Conservation (phyloP, 352 stramenopile species). For the Phytopythium chamaehyphon region DNA sequence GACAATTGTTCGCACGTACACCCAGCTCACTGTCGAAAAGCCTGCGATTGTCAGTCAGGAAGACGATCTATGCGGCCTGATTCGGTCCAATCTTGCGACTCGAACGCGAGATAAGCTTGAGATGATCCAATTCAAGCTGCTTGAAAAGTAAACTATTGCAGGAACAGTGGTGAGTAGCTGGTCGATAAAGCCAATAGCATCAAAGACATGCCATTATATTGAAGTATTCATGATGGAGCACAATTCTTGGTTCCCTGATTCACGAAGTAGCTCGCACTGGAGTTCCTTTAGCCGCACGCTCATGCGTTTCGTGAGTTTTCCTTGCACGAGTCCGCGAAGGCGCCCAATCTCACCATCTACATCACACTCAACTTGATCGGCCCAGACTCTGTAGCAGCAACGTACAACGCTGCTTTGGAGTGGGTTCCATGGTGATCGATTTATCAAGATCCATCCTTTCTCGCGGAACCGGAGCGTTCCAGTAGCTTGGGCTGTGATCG, state of each 20-base stretch:
- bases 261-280: background rate
- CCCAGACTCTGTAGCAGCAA: background rate
- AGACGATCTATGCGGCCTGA: too few relatives aligned
- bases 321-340: background rate
- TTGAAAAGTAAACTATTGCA: too few relatives aligned
- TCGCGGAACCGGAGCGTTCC: background rate
- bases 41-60: too few relatives aligned
- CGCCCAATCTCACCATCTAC: background rate
- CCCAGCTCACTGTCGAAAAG: too few relatives aligned
- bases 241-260: background rate
- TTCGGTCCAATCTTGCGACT: too few relatives aligned
- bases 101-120: too few relatives aligned
- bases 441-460: slow-evolving; percentile 4
- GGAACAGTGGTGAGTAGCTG: too few relatives aligned
- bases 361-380: background rate
- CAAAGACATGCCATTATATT: too few relatives aligned
- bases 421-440: background rate
- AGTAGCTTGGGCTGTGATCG: background rate
- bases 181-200: too few relatives aligned
- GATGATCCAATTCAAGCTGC: too few relatives aligned
- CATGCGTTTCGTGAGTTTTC: slow-evolving; percentile 2
- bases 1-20: too few relatives aligned
- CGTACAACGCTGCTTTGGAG: slow-evolving; percentile 1
- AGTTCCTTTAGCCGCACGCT: slow-evolving; percentile 1
- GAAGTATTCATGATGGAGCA: slow-evolving; percentile 1